These are phyloP conservation scores for Phytophthora citrophthora DNA, from an alignment of 352 stramenopile species.

Conservation along the genomic window DNA sequence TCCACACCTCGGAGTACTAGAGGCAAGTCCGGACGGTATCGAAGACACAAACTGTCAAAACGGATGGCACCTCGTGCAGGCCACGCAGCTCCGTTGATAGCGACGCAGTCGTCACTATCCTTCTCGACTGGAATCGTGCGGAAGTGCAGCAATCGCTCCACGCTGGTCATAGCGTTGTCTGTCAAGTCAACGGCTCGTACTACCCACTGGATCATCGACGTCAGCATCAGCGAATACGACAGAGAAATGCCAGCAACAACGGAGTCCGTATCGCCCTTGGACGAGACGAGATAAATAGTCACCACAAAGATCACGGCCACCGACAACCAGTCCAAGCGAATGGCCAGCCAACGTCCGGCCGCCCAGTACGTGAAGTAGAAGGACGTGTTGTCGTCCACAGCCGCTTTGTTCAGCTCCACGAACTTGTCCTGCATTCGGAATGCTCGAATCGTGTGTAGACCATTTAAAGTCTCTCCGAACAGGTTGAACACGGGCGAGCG, in stretches of 20 bases:
- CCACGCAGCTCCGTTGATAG: conserved; percentile 29
- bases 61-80: conserved; percentile 33
- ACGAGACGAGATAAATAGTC: conserved; percentile 44
- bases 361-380: conserved; percentile 60
- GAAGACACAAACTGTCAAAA: conserved; percentile 38
- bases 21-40: conserved; percentile 38
- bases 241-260: conserved; percentile 23
- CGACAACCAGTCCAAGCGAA: conserved; percentile 86
- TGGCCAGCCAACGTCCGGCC: conserved; percentile 91
- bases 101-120: conserved; percentile 11
- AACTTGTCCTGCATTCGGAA: conserved; percentile 50
- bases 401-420: conserved; percentile 42
- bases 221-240: conserved; percentile 26
- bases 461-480: conserved; percentile 91
- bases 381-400: conserved; percentile 50
- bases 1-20: conserved; percentile 46
- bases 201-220: conserved; percentile 25
- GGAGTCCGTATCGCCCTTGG: conserved; percentile 23
- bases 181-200: conserved; percentile 23
- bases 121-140: conserved; percentile 16
- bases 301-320: conserved; percentile 72
- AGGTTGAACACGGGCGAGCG: conserved; percentile 92
- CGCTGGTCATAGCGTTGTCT: conserved; percentile 27
- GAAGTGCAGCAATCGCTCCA: conserved; percentile 22
- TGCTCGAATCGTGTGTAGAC: conserved; percentile 90